Conservation (phyloP, 2,329 filamentous ascomycete genomes). For the Penicillium rolfsii region DNA sequence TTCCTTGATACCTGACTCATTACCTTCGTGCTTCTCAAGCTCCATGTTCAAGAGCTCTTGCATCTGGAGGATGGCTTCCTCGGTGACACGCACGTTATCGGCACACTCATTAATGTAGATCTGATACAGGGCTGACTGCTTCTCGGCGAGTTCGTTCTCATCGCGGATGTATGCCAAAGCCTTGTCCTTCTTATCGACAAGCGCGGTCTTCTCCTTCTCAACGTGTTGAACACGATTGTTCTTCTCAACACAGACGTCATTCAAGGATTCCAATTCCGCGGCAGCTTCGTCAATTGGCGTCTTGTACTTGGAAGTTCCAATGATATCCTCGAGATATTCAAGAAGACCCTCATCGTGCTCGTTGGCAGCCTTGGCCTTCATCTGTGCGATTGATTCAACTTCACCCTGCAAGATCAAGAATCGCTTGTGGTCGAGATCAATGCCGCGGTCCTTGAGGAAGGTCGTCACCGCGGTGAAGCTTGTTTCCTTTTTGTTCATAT, state of each 20-base stretch:
- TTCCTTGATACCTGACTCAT: slow-evolving; percentile 85
- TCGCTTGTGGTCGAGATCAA: slow-evolving; percentile 96
- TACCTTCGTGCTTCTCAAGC: slow-evolving; percentile 87
- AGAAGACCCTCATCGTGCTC: slow-evolving; percentile 96
- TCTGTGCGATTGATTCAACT: slow-evolving; percentile 97
- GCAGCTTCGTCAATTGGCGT: slow-evolving; percentile 93
- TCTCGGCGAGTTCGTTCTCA: slow-evolving; percentile 88
- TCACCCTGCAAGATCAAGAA: slow-evolving; percentile 97
- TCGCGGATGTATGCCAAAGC: slow-evolving; percentile 86
- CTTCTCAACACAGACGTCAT: slow-evolving; percentile 94
- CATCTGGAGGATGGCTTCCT: slow-evolving; percentile 89
- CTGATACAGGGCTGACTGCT: slow-evolving; percentile 91
- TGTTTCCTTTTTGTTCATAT: slow-evolving; percentile 86
- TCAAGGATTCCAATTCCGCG: slow-evolving; percentile 84
- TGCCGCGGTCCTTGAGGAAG: slow-evolving; percentile 80
- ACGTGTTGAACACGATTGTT: slow-evolving; percentile 94
- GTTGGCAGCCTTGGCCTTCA: slow-evolving; percentile 94
- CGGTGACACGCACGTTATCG: slow-evolving; percentile 84
- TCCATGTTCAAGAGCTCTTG: slow-evolving; percentile 84
- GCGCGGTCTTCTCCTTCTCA: slow-evolving; percentile 89
- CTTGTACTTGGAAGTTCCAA: slow-evolving; percentile 98
- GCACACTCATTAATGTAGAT: slow-evolving; percentile 85
- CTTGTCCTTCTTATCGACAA: slow-evolving; percentile 97
- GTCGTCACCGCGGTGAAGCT: slow-evolving; percentile 92
- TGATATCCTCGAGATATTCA: slow-evolving; percentile 97